Base-by-base conservation (phyloP, 805 yeast genomes). In the Priceomyces haplophilus region DNA sequence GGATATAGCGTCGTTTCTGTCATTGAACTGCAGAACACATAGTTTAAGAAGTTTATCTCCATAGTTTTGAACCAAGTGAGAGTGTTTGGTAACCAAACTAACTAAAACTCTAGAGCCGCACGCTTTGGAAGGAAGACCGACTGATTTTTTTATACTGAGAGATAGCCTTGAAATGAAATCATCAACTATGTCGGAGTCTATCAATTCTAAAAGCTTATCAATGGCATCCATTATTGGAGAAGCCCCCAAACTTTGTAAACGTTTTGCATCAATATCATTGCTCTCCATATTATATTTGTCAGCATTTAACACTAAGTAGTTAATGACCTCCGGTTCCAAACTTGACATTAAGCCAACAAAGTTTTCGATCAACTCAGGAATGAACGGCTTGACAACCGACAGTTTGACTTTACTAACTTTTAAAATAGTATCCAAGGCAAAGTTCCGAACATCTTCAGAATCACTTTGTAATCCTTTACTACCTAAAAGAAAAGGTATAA, bases 161-260 rank as follows among this genome's bases (percentile, higher is more conserved):
- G 76, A 75, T 21, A 88, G 64, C 30, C 65, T 68, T 2, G 65
- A 68, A 3, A 86, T 67, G 25, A 80, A 62, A 10, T 69, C 72
- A 1, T 68, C 73, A 65, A 80, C 67, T 18, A 69, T 62, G 1
- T 67, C 68, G 18, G 64, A 69, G 56, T 80, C 84, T 4, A 83
- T 52, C 20, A 78, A 55, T 36, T 78, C 83, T 45, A 90, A 62
- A 47, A 90, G 59, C 38, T 71, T 78, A 49, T 88, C 97, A 39
- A 90, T 72, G 0, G 95, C 84, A 42, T 82, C 89, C 90, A 88
- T 86, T 67, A 90, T 76, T 0, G 98, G 97, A 0, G 97, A 90
- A 20, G 74, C 70, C 0, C 91, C 82, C 24, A 93, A 75, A 34
- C 85, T 78, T 44, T 80, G 83, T 41, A 83, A 65, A 54, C 98